phyloP scores from a whole-genome alignment of 2,329 filamentous ascomycete genomes.

The Verticillium dahliae region DNA sequence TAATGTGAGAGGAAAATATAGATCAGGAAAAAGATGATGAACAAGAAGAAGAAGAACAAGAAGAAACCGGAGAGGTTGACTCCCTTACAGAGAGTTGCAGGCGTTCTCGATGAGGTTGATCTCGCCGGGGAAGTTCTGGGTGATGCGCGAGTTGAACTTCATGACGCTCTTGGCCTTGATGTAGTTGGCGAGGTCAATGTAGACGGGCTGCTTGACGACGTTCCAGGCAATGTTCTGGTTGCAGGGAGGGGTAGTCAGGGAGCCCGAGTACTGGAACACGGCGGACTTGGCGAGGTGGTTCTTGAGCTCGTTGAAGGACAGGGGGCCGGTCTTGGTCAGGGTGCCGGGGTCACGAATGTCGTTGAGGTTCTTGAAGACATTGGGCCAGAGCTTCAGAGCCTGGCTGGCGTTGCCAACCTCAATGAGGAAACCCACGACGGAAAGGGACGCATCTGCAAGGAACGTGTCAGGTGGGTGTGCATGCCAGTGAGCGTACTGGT shows the following conservation, averaged over 20 bases:
- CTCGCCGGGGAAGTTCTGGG: conserved; percentile 40
- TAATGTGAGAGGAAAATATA: too few species aligned
- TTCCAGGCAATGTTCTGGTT: conserved; percentile 49
- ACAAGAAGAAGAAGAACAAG: too few species aligned
- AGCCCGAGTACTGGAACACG: conserved; percentile 48
- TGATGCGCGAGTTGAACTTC: conserved; percentile 49
- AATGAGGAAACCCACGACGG: conserved; percentile 31
- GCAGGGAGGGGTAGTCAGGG: conserved; percentile 58
- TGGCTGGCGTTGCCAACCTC: conserved; percentile 17
- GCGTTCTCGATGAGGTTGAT: conserved; percentile 32
- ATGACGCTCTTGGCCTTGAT: conserved; percentile 44
- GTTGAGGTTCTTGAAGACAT: conserved; percentile 29
- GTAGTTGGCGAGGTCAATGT: conserved; percentile 40
- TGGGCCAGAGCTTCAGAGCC: conserved; percentile 22
- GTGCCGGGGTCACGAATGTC: conserved; percentile 32
- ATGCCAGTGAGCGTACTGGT: not conserved
- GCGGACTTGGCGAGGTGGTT: conserved; percentile 25
- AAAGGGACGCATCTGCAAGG: conserved; percentile 18
- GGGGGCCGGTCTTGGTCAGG: conserved; percentile 22
- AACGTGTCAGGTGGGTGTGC: not conserved
- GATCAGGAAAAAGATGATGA: too few species aligned
- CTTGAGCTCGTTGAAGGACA: conserved; percentile 36
- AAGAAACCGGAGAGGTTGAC: too few species aligned
- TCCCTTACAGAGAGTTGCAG: conserved; percentile 1
- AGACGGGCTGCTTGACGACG: conserved; percentile 39